phyloP scores from a whole-genome alignment of 176 grass and related monocot species.

The Avena insularis region DNA sequence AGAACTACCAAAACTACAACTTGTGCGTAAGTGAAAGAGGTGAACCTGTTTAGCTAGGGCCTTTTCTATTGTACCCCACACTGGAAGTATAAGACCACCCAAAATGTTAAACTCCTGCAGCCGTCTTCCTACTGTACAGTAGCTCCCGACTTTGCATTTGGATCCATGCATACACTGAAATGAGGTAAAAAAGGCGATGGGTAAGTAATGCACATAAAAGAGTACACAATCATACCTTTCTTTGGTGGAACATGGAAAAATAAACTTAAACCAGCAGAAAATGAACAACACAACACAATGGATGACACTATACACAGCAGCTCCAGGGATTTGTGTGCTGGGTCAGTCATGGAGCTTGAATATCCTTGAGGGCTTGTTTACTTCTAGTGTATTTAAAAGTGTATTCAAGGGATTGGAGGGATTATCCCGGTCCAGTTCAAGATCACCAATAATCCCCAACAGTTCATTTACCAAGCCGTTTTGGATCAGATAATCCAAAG shows the following conservation, averaged over 20 bases:
- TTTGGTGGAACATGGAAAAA: slow-evolving; percentile 29
- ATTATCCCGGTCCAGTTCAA: too few species aligned
- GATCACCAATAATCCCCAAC: too few species aligned
- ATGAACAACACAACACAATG: slow-evolving; percentile 25
- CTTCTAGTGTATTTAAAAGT: too few species aligned
- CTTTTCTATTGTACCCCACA: slow-evolving; percentile 93
- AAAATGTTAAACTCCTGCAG: slow-evolving; percentile 93
- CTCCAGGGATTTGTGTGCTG: slow-evolving; percentile 17
- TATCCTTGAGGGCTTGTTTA: not conserved
- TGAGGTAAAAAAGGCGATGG: slow-evolving; percentile 17
- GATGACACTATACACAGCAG: slow-evolving; percentile 8
- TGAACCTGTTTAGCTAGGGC: slow-evolving; percentile 86
- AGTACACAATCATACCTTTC: slow-evolving; percentile 1
- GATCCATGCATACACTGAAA: slow-evolving; percentile 99
- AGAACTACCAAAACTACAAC: not conserved
- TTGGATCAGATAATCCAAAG: too few species aligned
- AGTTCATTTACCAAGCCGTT: too few species aligned
- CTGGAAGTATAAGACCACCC: slow-evolving; percentile 97
- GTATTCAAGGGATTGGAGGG: too few species aligned
- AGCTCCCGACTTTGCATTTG: slow-evolving; percentile 92
- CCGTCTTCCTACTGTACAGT: slow-evolving; percentile 94
- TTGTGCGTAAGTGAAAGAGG: slow-evolving; percentile 24
- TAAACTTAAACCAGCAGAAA: slow-evolving; percentile 12
- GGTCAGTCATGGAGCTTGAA: slow-evolving; percentile 1
- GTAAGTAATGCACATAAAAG: slow-evolving; percentile 38